Evolutionary conservation across 225 moss, liverwort and hornwort genomes (phyloP), one percentile per base, ranked within the genome.

Genomic region (Thuidium tamariscinum): DNA sequence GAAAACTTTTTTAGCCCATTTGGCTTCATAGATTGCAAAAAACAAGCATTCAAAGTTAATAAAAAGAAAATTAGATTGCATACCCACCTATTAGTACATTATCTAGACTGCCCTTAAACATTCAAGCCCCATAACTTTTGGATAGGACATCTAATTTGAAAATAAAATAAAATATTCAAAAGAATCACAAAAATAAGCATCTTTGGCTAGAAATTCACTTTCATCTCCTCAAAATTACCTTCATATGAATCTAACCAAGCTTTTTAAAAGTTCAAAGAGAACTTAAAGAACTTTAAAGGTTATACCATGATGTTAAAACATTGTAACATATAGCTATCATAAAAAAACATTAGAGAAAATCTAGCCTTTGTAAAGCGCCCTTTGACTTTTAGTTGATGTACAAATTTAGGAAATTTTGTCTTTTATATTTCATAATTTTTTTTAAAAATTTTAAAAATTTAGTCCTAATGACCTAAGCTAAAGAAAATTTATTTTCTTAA

Each of bases 31-130:
- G 5, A 27, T 10, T 27, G 5, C 2, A 29, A 71, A 5, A 44
- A 16, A 16, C 10, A 5, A 46, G 11, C 0, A 0, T 48, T 73
- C 48, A 73, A 73, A 48, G 7, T 71, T 7, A 11, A 11, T 48
- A 5, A 32, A 48, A 29, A 26, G 2, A 30, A 46, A 30, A 18
- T 48, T 4, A 19, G 1, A 29, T 11, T 46, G 3, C 11, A 48
- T 73, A 11, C 48, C 32, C 0, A 19, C 19, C 30, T 17, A 32
- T 7, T 73, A 48, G 46, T 4, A 48, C 0, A 0, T 0, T 72
- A 0, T 11, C 48, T 1, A 48, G 32, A 17, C 2, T 19, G 3
- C 11, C 0, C 4, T 0, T 0, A 73, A 30, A 30, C 30, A 46
- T 48, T 18, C 0, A 0, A 48, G 3, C 7, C 12, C 13, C 1